Conservation (phyloP, 305 asterid species). For the Solanum hybrid region DNA sequence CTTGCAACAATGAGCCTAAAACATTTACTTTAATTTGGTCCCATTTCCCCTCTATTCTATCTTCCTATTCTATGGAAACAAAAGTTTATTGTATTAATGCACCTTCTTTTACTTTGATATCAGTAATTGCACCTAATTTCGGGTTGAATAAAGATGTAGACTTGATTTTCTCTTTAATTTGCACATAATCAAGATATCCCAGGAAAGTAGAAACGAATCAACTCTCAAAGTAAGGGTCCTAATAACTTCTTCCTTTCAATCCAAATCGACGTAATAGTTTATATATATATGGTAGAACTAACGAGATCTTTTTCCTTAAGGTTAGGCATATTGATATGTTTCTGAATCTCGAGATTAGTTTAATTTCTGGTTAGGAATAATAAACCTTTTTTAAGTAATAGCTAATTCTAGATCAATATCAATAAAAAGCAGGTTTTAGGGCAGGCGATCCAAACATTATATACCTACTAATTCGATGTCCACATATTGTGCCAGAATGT, state of each 20-base stretch:
- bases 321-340: background rate
- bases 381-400: too few relatives aligned
- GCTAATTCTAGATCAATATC: too few relatives aligned
- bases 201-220: background rate
- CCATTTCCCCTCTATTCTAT: background rate
- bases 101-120: background rate
- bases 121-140: background rate
- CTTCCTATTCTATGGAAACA: background rate
- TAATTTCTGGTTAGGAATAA: too few relatives aligned
- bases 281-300: too few relatives aligned
- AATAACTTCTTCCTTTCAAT: background rate
- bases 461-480: too few relatives aligned
- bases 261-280: background rate
- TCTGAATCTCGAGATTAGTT: too few relatives aligned
- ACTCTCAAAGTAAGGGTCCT: background rate
- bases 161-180: background rate
- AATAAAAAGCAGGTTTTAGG: too few relatives aligned
- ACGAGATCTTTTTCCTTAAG: too few relatives aligned
- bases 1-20: slow-evolving; percentile 1
- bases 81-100: background rate
- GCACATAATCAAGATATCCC: background rate
- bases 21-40: background rate
- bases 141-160: background rate
- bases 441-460: too few relatives aligned
- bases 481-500: too few relatives aligned